Conservation (phyloP, 768 basidiomycete species). For the Termitomyces bulborhizus region DNA sequence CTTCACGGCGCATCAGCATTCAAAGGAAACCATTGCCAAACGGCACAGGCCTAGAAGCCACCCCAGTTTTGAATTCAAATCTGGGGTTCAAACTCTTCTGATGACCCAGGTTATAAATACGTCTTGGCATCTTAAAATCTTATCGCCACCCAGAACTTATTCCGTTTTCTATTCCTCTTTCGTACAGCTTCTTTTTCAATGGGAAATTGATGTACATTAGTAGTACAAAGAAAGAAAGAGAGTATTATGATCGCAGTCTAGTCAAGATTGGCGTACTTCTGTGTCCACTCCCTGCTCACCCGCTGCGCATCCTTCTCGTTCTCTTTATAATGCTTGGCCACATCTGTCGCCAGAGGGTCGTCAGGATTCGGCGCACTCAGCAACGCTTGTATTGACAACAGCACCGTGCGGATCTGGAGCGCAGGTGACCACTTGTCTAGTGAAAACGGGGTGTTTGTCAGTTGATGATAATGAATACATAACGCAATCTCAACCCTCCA, state of each 20-base stretch:
- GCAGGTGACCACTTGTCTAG: conserved; percentile 99
- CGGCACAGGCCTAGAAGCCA: conserved; percentile 6
- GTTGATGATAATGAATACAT: not conserved
- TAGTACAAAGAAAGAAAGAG: not conserved
- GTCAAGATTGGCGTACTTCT: conserved; percentile 59
- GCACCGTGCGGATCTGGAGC: conserved; percentile 94
- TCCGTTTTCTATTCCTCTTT: not conserved
- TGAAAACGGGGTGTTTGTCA: not conserved
- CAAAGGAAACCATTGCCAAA: conserved; percentile 3
- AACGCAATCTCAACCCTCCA: conserved; percentile 10
- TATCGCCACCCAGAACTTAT: conserved; percentile 5
- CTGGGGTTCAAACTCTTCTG: conserved; percentile 21
- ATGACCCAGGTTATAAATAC: conserved; percentile 12
- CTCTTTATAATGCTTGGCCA: conserved; percentile 98
- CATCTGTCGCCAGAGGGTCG: conserved; percentile 90
- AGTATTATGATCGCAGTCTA: not conserved
- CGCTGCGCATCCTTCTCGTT: conserved; percentile 89
- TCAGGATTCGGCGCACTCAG: conserved; percentile 96
- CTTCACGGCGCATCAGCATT: too few relatives aligned
- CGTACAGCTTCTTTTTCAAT: conserved; percentile 2
- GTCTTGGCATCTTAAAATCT: conserved; percentile 10
- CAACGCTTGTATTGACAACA: conserved; percentile 95
- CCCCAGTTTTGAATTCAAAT: conserved; percentile 15
- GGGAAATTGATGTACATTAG: not conserved
- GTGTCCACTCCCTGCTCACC: conserved; percentile 94